Conservation (phyloP, 1,139 yeast species). For the Diutina pseudorugosa region DNA sequence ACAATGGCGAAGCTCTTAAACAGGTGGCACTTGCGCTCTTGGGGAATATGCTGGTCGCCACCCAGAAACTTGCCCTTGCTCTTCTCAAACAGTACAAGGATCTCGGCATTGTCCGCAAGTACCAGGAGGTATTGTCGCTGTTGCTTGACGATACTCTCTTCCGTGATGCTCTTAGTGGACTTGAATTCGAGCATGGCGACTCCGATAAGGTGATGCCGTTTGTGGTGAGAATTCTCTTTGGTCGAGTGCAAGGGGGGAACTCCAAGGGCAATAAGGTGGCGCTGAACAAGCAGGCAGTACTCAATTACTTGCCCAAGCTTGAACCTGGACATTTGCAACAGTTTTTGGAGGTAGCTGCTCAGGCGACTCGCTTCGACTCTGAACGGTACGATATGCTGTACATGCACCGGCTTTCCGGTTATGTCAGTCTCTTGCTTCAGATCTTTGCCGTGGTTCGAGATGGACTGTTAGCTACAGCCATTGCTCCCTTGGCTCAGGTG, state of each 20-base stretch:
- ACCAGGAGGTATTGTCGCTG: slow-evolving; percentile 61
- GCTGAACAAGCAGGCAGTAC: neutral
- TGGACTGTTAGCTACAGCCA: neutral
- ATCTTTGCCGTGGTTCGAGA: neutral
- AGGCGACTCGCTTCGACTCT: neutral
- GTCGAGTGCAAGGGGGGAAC: slow-evolving; percentile 53
- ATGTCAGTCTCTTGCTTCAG: neutral
- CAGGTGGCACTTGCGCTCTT: neutral
- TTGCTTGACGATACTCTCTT: slow-evolving; percentile 74
- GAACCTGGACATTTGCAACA: neutral
- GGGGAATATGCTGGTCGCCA: neutral
- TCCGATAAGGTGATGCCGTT: slow-evolving; percentile 51
- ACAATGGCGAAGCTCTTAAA: neutral
- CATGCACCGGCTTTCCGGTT: neutral
- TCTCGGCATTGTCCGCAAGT: slow-evolving; percentile 34
- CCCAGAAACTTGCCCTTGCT: neutral
- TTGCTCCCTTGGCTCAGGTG: neutral
- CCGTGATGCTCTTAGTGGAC: slow-evolving; percentile 37
- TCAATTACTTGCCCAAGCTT: neutral
- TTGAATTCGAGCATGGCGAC: slow-evolving; percentile 63
- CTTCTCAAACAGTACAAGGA: neutral
- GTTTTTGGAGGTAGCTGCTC: neutral
- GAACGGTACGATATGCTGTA: neutral
- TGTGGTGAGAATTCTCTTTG: slow-evolving; percentile 70
- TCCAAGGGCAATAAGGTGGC: neutral